These are phyloP conservation scores for Pugionium cornutum DNA, from an alignment of 345 rosid species.

Conservation along the genomic window DNA sequence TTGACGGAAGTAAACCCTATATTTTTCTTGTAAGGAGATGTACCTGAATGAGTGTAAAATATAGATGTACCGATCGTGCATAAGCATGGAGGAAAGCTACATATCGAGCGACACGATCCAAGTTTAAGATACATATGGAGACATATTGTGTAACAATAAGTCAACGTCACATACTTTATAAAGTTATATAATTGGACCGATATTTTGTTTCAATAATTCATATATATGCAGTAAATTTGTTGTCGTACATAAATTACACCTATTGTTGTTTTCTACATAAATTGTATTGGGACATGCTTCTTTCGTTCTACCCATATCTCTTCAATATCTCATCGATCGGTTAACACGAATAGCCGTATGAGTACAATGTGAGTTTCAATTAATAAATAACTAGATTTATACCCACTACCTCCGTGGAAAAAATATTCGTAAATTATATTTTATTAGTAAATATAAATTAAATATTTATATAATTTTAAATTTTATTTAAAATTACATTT, in stretches of 20 bases:
- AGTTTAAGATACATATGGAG: conserved; percentile 26
- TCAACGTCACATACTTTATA: conserved; percentile 22
- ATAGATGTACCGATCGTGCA: conserved; percentile 30
- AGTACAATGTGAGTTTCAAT: conserved; percentile 12
- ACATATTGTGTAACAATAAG: conserved; percentile 34
- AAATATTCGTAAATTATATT: conserved; percentile 19
- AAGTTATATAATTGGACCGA: neutral
- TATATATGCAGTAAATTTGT: conserved; percentile 11
- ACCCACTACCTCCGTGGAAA: conserved; percentile 14
- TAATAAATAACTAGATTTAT: neutral
- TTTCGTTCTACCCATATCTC: conserved; percentile 35
- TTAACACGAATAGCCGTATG: conserved; percentile 39
- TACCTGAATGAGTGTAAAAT: conserved; percentile 24
- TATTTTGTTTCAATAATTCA: conserved; percentile 24
- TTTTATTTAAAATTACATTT: too few species aligned
- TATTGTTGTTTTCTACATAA: conserved; percentile 25
- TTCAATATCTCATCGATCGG: conserved; percentile 20
- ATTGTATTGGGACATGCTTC: conserved; percentile 39
- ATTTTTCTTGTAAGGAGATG: neutral
- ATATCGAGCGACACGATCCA: conserved; percentile 41
- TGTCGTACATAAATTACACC: conserved; percentile 7
- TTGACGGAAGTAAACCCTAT: too few species aligned
- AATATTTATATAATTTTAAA: too few species aligned
- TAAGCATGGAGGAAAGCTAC: conserved; percentile 41
- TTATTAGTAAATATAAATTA: neutral